Percentiles rank a stretch among this genome's conserved stretches.
Evolutionary conservation across 1,139 yeast species (phyloP).

Genomic region (Saccharomyces hybrid): DNA sequence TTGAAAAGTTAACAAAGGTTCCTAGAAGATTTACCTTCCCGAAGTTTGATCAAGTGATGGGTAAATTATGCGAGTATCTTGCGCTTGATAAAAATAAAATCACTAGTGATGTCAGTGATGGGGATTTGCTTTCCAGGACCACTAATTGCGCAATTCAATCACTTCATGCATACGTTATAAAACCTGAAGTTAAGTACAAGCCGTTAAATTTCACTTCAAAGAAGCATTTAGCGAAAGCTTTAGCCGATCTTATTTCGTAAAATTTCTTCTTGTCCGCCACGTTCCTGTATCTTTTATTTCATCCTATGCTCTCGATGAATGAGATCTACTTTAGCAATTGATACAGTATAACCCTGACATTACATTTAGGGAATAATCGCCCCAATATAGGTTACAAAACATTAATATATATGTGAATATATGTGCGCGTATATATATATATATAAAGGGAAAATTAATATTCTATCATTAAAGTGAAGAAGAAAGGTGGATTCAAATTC

Average conservation of each 20-base stretch:
- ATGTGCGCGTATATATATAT: neutral
- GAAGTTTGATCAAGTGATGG: slow-evolving; percentile 55
- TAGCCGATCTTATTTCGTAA: neutral
- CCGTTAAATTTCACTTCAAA: slow-evolving; percentile 1
- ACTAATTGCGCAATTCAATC: neutral
- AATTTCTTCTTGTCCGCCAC: neutral
- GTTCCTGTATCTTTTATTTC: too few species aligned
- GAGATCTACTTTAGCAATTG: neutral
- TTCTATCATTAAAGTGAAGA: neutral
- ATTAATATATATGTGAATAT: neutral
- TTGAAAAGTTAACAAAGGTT: slow-evolving; percentile 65
- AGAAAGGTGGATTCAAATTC: slow-evolving; percentile 13
- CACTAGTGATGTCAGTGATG: neutral
- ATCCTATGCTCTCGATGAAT: neutral
- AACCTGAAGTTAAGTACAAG: slow-evolving; percentile 4
- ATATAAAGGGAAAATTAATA: neutral
- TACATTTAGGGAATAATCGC: neutral
- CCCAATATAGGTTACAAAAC: neutral
- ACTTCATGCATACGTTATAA: neutral
- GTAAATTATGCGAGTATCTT: slow-evolving; percentile 23
- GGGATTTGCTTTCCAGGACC: neutral
- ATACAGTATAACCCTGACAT: neutral
- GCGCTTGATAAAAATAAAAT: slow-evolving; percentile 1
- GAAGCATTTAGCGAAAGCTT: neutral
- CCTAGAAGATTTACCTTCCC: slow-evolving; percentile 77